These are phyloP conservation scores for Glycine tomentella DNA, from an alignment of 306 rosid genomes.

Conservation along the genomic window DNA sequence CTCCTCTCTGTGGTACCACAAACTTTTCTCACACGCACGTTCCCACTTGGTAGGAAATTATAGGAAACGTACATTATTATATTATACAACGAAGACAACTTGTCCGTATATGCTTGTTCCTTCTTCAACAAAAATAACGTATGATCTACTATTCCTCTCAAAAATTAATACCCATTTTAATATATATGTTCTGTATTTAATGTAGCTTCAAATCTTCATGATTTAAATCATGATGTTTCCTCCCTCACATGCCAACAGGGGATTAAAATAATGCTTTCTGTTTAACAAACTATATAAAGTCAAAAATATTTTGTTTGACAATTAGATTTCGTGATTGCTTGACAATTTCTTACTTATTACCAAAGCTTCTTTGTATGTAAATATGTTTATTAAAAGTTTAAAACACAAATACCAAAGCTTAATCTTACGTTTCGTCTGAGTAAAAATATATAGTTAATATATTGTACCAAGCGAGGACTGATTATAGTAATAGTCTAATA, in stretches of 20 bases:
- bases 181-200: background rate
- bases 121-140: slow-evolving; percentile 39
- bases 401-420: background rate
- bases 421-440: background rate
- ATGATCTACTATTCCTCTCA: slow-evolving; percentile 35
- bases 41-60: slow-evolving; percentile 53
- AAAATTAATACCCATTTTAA: background rate
- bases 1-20: background rate
- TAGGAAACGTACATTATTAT: slow-evolving; percentile 38
- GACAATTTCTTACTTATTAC: background rate
- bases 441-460: no score
- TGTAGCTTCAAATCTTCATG: no score
- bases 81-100: background rate
- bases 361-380: background rate
- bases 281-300: background rate
- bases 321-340: background rate
- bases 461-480: background rate
- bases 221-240: background rate
- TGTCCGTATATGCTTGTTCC: slow-evolving; percentile 43
- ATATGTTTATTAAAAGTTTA: background rate
- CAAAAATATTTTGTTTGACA: background rate
- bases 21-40: slow-evolving; percentile 30
- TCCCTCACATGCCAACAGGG: slow-evolving; percentile 3
- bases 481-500: background rate
- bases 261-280: background rate